phyloP scores from a whole-genome alignment of 345 rosid genomes.

The Mangifera indica region DNA sequence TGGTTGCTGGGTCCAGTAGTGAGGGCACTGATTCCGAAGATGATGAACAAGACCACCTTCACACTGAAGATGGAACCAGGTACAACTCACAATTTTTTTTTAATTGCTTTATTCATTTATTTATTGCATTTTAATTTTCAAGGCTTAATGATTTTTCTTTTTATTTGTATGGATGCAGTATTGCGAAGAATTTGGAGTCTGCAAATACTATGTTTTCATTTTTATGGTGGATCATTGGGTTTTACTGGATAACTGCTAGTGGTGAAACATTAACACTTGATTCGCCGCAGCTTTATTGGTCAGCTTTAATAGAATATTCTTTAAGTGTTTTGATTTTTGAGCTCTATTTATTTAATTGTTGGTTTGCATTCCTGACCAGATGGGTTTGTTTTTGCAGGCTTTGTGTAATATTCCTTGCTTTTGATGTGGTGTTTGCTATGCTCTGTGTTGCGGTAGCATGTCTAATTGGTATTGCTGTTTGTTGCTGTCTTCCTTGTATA shows the following conservation, averaged over 20 bases:
- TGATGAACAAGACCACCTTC: constrained; percentile 24
- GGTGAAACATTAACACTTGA: constrained; percentile 45
- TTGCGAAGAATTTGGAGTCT: constrained; percentile 56
- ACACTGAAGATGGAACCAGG: constrained; percentile 47
- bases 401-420: constrained; percentile 78
- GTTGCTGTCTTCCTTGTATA: constrained; percentile 96
- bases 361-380: constrained; percentile 2
- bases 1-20: constrained; percentile 29
- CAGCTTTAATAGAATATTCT: neutral
- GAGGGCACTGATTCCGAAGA: constrained; percentile 39
- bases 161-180: constrained; percentile 31
- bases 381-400: constrained; percentile 57
- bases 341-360: neutral
- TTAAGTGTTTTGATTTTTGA: neutral
- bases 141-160: neutral
- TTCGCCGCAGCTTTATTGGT: constrained; percentile 87
- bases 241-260: constrained; percentile 73
- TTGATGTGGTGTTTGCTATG: constrained; percentile 76
- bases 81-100: constrained; percentile 5
- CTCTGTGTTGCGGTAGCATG: constrained; percentile 72
- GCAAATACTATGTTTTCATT: constrained; percentile 72
- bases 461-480: constrained; percentile 80
- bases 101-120: neutral
- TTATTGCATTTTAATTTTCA: neutral
- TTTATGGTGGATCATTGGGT: constrained; percentile 89